Base-by-base conservation (phyloP, 2,329 filamentous ascomycete species). In the Zarea fungicola region DNA sequence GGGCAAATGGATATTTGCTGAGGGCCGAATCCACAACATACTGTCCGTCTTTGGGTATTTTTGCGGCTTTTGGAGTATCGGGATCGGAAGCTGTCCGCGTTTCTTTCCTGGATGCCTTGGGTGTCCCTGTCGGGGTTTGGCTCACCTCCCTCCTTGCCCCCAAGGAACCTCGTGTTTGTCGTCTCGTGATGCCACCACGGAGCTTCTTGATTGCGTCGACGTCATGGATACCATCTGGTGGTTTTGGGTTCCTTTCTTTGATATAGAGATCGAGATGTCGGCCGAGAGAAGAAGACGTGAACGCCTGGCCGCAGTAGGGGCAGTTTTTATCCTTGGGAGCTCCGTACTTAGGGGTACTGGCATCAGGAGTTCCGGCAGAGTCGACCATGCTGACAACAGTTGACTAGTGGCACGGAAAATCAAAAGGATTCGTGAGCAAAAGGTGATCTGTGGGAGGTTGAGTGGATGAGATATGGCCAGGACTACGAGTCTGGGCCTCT, bases 251-350 rank as follows among this genome's bases (percentile, higher is more conserved):
- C 71, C 90, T 95, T 51, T 90, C 85, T 62, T 90, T 91, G 60
- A 96, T 91, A 66, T 95, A 96, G 32, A 96, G 80, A 65, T 97
- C 92, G 56, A 96, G 83, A 68, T 97, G 92, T 39, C 92, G 85
- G 42, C 92, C 92, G 46, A 97, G 81, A 3, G 89, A 95, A 14
- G 90, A 96, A 2, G 91, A 96, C 14, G 92, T 96, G 64, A 96
- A 97, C 6, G 85, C 77, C 66, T 96, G 89, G 40, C 83, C 77
- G 66, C 92, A 97, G 71, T 89, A 97, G 29, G 85, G 87, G 65
- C 92, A 96, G 55, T 76, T 84, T 63, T 88, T 89, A 71, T 97
- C 91, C 68, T 97, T 97, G 51, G 77, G 68, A 14, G 85, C 77
- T 53, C 61, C 53, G 36, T 46, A 35, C 56, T 67, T 69, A 42